Evolutionary conservation across 2,329 filamentous ascomycete genomes (phyloP), one percentile per base, ranked within the genome.

Genomic region (Colletotrichum caudatum): DNA sequence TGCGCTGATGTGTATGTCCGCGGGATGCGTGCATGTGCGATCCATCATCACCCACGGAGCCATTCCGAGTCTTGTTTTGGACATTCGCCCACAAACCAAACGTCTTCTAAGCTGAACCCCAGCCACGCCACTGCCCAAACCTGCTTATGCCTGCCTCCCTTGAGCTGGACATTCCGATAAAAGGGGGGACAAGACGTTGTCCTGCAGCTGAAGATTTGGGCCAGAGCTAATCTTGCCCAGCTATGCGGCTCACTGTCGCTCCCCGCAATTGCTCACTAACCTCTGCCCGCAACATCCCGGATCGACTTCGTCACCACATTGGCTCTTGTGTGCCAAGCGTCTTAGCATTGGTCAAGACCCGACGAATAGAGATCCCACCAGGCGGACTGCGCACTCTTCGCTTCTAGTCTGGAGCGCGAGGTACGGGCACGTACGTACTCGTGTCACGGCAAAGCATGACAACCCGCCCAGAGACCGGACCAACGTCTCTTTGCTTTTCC

Each of bases 221-320:
- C 9, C 58, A 6, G 41, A n/a, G 4, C 44, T 46, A 12, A 12
- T 23, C 9, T 12, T n/a, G n/a, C 6, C 7, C 23, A 37, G n/a
- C 60, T 20, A 26, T 41, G 41, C 53, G 23, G 48, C 26, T 14
- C 26, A 51, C 50, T 50, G 37, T 54, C 23, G 59, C 33, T 39
- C 44, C 44, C 57, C 39, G 37, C 62, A 48, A 54, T 33, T 39
- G 35, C 33, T 54, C 37, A 26, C 33, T 54, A 37, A 26, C 62
- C 62, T 65, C 29, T 35, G 18, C 51, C 48, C 48, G 48, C 58
- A 50, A 50, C 39, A 50, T 46, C 7, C 41, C 41, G 7, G 50
- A 44, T 64, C 44, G 41, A 51, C 33, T 41, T 44, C 33, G 61
- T 67, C 68, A 46, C 35, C 41, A 29, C 20, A 57, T 8, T 51